Evolutionary conservation across 495 filamentous ascomycete species (phyloP).

Genomic region (Podospora didyma): DNA sequence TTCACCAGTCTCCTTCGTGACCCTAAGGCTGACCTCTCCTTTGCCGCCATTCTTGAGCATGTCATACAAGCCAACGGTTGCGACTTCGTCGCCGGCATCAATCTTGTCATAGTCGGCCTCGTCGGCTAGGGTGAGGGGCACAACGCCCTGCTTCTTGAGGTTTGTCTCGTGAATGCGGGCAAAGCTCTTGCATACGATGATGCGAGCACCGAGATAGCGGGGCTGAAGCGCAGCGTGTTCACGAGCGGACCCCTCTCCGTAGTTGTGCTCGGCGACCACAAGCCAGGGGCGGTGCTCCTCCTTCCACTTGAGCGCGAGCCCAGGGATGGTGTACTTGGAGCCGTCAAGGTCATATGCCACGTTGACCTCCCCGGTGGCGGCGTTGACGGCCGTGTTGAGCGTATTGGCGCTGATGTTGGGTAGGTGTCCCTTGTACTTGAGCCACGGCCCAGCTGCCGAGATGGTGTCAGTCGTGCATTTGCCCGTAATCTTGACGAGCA

Average conservation of each 20-base stretch:
- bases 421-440: conserved; percentile 98
- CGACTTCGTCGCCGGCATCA: conserved; percentile 73
- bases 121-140: conserved; percentile 83
- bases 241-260: conserved; percentile 91
- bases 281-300: conserved; percentile 70
- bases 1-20: conserved; percentile 61
- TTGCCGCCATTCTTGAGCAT: conserved; percentile 72
- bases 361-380: conserved; percentile 87
- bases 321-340: conserved; percentile 65
- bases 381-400: conserved; percentile 89
- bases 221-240: conserved; percentile 98
- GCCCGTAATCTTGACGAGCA: conserved; percentile 92
- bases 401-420: conserved; percentile 97
- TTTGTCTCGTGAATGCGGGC: conserved; percentile 98
- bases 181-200: conserved; percentile 89
- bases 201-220: conserved; percentile 80
- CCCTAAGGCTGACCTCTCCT: conserved; percentile 66
- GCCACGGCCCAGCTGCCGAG: conserved; percentile 93
- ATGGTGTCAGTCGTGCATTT: conserved; percentile 99
- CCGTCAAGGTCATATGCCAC: conserved; percentile 81
- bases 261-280: conserved; percentile 95
- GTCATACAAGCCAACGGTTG: conserved; percentile 76
- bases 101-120: conserved; percentile 85
- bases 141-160: conserved; percentile 97
- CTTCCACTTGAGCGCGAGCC: conserved; percentile 80